A percentile compares a stretch with the other conserved stretches of the same genome.
phyloP scores from a whole-genome alignment of 768 basidiomycete species.

The Leccinum boreale region DNA sequence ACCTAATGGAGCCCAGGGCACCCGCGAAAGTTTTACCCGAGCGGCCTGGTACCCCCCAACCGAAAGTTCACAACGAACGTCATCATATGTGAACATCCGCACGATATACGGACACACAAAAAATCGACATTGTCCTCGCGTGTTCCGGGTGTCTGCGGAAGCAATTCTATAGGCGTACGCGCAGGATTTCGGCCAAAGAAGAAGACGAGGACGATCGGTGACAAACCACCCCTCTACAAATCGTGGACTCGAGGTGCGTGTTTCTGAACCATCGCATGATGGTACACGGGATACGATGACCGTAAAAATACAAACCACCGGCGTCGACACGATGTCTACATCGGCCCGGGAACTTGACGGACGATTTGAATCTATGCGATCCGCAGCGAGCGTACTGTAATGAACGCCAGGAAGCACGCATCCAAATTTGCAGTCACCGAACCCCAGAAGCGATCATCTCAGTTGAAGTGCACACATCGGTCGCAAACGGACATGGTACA shows the following conservation, averaged over 20 bases:
- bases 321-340: background rate
- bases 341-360: background rate
- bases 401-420: background rate
- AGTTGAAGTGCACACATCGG: background rate
- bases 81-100: background rate
- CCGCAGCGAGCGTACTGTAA: background rate
- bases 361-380: background rate
- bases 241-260: background rate
- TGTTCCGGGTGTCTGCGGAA: background rate
- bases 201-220: background rate
- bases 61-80: background rate
- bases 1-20: slow-evolving; percentile 10
- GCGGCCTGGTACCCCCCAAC: background rate
- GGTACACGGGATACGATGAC: background rate
- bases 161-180: background rate
- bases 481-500: background rate
- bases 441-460: slow-evolving; percentile 1
- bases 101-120: background rate
- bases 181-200: background rate
- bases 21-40: slow-evolving; percentile 24
- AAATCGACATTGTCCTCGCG: background rate
- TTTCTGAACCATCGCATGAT: background rate
- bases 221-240: background rate
- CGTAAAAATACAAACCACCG: background rate
- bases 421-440: background rate